Conservation (phyloP, 2,329 filamentous ascomycete species). For the Magnaporthiopsis incrustans region DNA sequence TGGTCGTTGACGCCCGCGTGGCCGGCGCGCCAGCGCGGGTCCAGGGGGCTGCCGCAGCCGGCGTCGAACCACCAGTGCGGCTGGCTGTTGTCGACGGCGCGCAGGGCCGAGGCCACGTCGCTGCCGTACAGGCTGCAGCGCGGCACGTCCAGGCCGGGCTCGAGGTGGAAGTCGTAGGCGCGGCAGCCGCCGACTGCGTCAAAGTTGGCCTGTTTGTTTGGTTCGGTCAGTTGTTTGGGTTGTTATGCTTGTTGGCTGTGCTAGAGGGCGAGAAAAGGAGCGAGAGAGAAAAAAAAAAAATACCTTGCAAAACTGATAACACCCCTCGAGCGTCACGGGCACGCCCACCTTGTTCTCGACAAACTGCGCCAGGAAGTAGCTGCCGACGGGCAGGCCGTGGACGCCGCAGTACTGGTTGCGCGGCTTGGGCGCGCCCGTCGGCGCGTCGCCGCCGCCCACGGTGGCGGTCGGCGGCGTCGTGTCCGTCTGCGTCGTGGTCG, state of each 20-base stretch:
- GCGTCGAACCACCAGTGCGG: conserved; percentile 28
- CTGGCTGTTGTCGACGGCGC: conserved; percentile 20
- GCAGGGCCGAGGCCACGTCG: conserved; percentile 21
- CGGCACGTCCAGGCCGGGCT: conserved; percentile 21
- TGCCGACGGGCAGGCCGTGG: conserved; percentile 25
- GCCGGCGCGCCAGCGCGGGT: conserved; percentile 14
- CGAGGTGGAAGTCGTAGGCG: conserved; percentile 27
- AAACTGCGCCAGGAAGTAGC: conserved; percentile 31
- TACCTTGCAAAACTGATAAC: conserved; percentile 34
- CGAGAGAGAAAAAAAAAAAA: conserved; percentile 10
- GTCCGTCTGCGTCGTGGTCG: conserved; percentile 18
- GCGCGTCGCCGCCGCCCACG: conserved; percentile 20
- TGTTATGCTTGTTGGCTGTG: too few species aligned
- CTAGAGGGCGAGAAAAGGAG: background rate
- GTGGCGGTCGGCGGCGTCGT: conserved; percentile 22
- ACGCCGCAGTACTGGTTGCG: conserved; percentile 29
- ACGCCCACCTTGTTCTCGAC: conserved; percentile 24
- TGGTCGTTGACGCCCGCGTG: background rate
- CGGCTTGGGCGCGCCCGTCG: conserved; percentile 22
- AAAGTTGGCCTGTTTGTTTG: conserved; percentile 24
- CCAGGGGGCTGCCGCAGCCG: conserved; percentile 25
- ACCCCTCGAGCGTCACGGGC: conserved; percentile 29
- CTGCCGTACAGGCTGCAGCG: conserved; percentile 29
- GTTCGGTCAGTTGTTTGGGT: too few species aligned
- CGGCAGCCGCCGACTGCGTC: conserved; percentile 24